A percentile compares a stretch with the other conserved stretches of the same genome.
These are phyloP conservation scores for Fonsecaea pedrosoi DNA, from an alignment of 2,329 filamentous ascomycete species.

Conservation along the genomic window DNA sequence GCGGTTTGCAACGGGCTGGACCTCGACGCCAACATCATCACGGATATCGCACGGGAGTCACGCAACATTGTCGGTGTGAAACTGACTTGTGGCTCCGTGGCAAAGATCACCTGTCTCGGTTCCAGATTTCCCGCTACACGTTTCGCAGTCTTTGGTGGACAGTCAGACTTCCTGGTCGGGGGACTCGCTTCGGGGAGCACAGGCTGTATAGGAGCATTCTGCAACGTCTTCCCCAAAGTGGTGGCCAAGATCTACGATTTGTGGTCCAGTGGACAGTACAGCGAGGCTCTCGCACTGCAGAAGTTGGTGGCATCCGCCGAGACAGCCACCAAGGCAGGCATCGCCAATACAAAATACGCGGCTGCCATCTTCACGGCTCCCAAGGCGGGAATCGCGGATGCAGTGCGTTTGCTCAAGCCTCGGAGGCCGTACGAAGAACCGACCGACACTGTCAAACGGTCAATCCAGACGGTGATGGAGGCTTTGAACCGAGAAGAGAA, in stretches of 20 bases:
- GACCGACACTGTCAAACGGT: slow-evolving; percentile 53
- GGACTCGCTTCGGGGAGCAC: slow-evolving; percentile 60
- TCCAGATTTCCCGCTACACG: slow-evolving; percentile 58
- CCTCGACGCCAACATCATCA: slow-evolving; percentile 68
- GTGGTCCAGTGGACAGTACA: slow-evolving; percentile 62
- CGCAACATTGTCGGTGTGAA: slow-evolving; percentile 69
- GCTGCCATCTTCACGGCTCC: slow-evolving; percentile 65
- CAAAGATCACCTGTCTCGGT: slow-evolving; percentile 64
- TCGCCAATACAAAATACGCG: slow-evolving; percentile 72
- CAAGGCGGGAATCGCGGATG: slow-evolving; percentile 65
- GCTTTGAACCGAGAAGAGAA: slow-evolving; percentile 19
- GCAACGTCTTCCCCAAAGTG: slow-evolving; percentile 63
- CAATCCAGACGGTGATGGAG: slow-evolving; percentile 47
- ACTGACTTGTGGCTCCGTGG: slow-evolving; percentile 68
- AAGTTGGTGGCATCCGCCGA: slow-evolving; percentile 69
- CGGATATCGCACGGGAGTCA: slow-evolving; percentile 57
- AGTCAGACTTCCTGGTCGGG: slow-evolving; percentile 72
- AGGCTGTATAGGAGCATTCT: slow-evolving; percentile 64
- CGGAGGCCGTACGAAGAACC: slow-evolving; percentile 66
- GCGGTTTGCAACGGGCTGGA: slow-evolving; percentile 71
- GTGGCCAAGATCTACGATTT: slow-evolving; percentile 65
- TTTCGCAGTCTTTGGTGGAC: slow-evolving; percentile 74
- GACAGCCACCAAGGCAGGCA: slow-evolving; percentile 68
- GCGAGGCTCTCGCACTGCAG: slow-evolving; percentile 68
- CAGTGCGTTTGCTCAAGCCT: slow-evolving; percentile 63